Evolutionary conservation across 257 asterid genomes (phyloP).

Genomic region (Asclepias syriaca): DNA sequence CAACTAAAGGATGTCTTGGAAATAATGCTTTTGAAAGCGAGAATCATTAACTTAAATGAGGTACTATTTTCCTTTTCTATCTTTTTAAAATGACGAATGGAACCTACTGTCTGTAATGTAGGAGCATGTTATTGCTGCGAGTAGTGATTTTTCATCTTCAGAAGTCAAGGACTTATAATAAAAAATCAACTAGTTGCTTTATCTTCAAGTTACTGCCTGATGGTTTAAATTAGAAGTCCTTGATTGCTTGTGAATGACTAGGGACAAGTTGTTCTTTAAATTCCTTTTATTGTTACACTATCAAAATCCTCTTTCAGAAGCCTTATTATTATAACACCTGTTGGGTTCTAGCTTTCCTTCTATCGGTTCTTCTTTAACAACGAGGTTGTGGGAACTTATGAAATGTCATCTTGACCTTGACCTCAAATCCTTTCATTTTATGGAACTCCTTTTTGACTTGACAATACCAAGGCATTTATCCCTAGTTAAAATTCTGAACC

Average conservation of each 20-base stretch:
- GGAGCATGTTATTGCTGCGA: not conserved
- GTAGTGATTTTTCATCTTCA: not conserved
- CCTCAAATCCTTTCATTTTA: not conserved
- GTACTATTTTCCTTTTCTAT: conserved; percentile 23
- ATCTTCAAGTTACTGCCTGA: not conserved
- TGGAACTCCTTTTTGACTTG: conserved; percentile 1
- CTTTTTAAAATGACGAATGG: not conserved
- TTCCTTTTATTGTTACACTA: not conserved
- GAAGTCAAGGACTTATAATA: not conserved
- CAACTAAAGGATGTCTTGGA: conserved; percentile 36
- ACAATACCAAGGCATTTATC: not conserved
- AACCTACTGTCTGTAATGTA: not conserved
- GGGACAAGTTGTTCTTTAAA: not conserved
- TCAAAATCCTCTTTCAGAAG: not conserved
- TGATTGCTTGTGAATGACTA: not conserved
- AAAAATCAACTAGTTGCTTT: not conserved
- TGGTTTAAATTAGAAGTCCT: not conserved
- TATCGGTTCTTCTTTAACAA: not conserved
- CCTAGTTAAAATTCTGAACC: not conserved
- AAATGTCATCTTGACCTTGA: not conserved
- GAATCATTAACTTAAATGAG: conserved; percentile 64
- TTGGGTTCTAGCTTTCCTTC: not conserved
- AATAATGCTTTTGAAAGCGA: conserved; percentile 48
- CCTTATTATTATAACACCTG: not conserved
- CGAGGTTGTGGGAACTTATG: not conserved